Percentiles rank a stretch among this genome's conserved stretches.
Evolutionary conservation across 2,329 filamentous ascomycete species (phyloP).

Genomic region (Passalora sequoiae): DNA sequence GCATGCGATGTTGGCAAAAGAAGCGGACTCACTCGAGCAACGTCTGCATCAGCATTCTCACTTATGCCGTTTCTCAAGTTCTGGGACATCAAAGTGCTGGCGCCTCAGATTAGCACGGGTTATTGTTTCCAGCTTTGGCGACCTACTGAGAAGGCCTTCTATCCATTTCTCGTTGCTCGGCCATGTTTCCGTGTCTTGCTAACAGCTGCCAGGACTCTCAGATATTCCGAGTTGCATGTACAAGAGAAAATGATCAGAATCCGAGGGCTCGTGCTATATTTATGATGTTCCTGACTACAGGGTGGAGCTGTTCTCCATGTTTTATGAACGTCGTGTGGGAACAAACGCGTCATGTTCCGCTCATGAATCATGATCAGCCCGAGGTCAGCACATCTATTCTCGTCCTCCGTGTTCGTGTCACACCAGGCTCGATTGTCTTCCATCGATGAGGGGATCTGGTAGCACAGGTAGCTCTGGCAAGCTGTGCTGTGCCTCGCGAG

Average conservation of each 20-base stretch:
- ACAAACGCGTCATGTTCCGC: neutral
- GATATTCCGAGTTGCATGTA: no score
- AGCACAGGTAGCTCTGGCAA: no score
- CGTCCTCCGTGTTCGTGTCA: neutral
- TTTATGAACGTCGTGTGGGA: neutral
- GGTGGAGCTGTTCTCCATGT: neutral
- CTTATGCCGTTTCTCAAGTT: neutral
- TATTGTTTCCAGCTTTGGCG: neutral
- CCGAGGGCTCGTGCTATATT: neutral
- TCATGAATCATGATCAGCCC: neutral
- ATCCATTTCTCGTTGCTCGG: neutral
- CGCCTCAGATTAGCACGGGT: neutral
- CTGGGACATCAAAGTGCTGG: neutral
- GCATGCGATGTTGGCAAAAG: neutral
- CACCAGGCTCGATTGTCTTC: no score
- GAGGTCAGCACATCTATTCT: neutral
- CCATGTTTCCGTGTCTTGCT: neutral
- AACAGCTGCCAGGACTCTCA: neutral
- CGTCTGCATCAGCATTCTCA: neutral
- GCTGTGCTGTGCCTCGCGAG: no score
- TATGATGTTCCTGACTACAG: neutral
- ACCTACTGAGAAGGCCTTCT: neutral
- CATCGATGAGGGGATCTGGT: no score
- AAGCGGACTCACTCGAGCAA: neutral
- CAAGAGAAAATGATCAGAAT: no score